A percentile compares a stretch with the other conserved stretches of the same genome.
Conservation (phyloP, 2,329 filamentous ascomycete genomes). For the Septoria petroselini region DNA sequence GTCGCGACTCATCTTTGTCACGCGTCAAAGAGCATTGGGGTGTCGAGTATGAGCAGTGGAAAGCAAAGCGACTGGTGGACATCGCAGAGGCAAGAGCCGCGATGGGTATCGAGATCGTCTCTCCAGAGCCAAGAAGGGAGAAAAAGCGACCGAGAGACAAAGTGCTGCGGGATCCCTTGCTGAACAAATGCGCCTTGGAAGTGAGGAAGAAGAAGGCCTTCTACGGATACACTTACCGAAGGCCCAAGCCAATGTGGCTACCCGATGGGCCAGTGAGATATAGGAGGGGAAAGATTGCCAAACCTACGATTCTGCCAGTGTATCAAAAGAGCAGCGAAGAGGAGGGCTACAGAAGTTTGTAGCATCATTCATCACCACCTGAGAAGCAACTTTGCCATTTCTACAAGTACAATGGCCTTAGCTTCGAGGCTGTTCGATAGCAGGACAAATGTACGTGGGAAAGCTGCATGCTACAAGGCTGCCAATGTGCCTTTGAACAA, state of each 20-base stretch:
- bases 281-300: slow-evolving; percentile 16
- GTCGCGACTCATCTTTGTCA: slow-evolving; percentile 32
- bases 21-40: slow-evolving; percentile 36
- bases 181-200: slow-evolving; percentile 67
- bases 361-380: too few species aligned
- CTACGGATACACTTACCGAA: slow-evolving; percentile 82
- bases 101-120: slow-evolving; percentile 15
- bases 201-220: slow-evolving; percentile 81
- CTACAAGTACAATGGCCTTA: too few species aligned
- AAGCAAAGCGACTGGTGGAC: slow-evolving; percentile 29
- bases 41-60: slow-evolving; percentile 33
- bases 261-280: slow-evolving; percentile 17
- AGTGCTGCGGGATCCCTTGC: slow-evolving; percentile 68
- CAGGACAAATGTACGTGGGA: too few species aligned
- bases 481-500: too few species aligned
- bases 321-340: slow-evolving; percentile 8
- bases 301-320: slow-evolving; percentile 32
- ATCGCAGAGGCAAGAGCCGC: slow-evolving; percentile 27
- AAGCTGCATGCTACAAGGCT: too few species aligned
- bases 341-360: neutral
- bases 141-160: slow-evolving; percentile 81
- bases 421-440: too few species aligned
- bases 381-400: too few species aligned
- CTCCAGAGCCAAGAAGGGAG: slow-evolving; percentile 52
- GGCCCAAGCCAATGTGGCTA: slow-evolving; percentile 32